Evolutionary conservation across 257 asterid genomes (phyloP).

Genomic region (Solanum commersonii): DNA sequence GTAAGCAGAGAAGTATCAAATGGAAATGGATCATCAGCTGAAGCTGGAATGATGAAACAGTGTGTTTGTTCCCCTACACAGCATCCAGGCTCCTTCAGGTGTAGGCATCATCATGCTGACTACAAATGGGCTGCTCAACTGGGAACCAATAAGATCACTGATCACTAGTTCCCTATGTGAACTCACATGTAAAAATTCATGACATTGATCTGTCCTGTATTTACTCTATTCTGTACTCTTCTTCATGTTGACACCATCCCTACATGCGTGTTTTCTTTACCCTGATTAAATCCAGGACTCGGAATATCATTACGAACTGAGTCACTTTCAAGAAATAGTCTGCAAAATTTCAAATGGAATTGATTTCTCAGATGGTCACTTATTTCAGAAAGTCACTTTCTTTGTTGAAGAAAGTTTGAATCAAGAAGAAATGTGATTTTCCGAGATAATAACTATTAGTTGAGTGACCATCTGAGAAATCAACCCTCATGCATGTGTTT

Average conservation of each 20-base stretch:
- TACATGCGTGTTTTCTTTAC: not conserved
- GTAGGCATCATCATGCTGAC: conserved; percentile 2
- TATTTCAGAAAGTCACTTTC: not conserved
- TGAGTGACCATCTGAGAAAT: not conserved
- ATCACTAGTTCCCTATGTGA: not conserved
- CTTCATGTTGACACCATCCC: not conserved
- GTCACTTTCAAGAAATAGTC: not conserved
- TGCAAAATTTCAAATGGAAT: not conserved
- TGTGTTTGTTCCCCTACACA: conserved; percentile 6
- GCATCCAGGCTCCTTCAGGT: conserved; percentile 7
- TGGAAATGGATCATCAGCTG: not conserved
- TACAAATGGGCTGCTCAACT: not conserved
- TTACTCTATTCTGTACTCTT: not conserved
- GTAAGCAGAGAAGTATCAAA: not conserved
- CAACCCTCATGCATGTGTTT: not conserved
- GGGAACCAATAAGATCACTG: not conserved
- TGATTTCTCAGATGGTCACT: not conserved
- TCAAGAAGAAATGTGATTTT: not conserved
- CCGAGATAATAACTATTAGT: not conserved
- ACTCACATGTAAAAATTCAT: not conserved
- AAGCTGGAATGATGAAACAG: not conserved
- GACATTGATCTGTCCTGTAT: not conserved
- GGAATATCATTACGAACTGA: not conserved
- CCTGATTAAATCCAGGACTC: not conserved
- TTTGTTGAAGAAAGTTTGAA: not conserved